Evolutionary conservation across 768 basidiomycete genomes (phyloP).

Genomic region (Botryobasidium botryosum): DNA sequence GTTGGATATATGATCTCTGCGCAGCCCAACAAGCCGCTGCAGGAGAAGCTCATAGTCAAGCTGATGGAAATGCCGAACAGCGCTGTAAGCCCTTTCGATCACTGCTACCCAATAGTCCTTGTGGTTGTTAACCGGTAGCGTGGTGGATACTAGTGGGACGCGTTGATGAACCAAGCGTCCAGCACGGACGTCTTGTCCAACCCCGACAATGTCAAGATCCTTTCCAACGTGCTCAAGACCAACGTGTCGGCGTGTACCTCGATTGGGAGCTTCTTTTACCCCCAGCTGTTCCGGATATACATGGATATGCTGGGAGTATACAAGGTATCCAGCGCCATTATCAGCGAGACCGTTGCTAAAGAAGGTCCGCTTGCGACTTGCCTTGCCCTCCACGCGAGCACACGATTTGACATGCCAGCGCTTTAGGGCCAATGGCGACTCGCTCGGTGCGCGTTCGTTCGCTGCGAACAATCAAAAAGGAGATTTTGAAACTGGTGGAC

Average conservation of each 20-base stretch:
- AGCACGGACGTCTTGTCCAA: conserved; percentile 84
- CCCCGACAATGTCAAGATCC: conserved; percentile 87
- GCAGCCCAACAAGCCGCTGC: conserved; percentile 92
- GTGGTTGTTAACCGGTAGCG: background rate
- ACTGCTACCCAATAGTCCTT: background rate
- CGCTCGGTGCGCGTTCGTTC: conserved; percentile 94
- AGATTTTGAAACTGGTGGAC: conserved; percentile 92
- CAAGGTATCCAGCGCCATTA: conserved; percentile 91
- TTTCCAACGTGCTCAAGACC: conserved; percentile 93
- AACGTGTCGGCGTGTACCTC: conserved; percentile 96
- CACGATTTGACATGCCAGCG: conserved; percentile 1
- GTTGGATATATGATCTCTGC: conserved; percentile 99
- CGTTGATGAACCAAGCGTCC: conserved; percentile 87
- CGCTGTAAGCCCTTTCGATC: conserved; percentile 41
- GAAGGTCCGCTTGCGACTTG: conserved; percentile 37
- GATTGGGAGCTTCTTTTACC: conserved; percentile 91
- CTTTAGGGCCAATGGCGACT: conserved; percentile 68
- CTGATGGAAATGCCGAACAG: conserved; percentile 96
- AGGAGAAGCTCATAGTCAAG: conserved; percentile 87
- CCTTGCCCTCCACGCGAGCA: conserved; percentile 2
- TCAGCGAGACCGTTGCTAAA: conserved; percentile 78
- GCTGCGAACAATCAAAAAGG: conserved; percentile 93
- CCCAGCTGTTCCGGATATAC: conserved; percentile 93
- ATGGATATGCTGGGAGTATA: conserved; percentile 96
- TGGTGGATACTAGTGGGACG: conserved; percentile 80